These are phyloP conservation scores for Candida incommunis DNA, from an alignment of 805 yeast genomes.

Conservation along the genomic window DNA sequence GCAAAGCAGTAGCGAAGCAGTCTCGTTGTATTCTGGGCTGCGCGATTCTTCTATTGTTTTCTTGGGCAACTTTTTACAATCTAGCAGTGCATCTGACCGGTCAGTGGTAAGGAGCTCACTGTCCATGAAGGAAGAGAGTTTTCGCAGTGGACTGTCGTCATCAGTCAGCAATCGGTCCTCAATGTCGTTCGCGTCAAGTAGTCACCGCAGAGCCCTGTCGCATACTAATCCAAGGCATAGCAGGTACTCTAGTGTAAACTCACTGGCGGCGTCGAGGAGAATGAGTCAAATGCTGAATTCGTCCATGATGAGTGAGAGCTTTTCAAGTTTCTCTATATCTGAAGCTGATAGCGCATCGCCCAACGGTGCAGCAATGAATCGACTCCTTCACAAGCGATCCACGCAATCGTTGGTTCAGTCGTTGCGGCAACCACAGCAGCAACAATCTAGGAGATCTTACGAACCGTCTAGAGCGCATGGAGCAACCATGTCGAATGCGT, in stretches of 20 bases:
- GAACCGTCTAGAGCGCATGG: background rate
- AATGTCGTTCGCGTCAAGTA: background rate
- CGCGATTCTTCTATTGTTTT: constrained; percentile 20
- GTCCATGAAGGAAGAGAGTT: constrained; percentile 6
- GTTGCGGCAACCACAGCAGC: background rate
- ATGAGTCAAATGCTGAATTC: constrained; percentile 1
- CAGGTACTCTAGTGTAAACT: background rate
- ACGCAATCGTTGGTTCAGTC: background rate
- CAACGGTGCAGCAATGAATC: no score
- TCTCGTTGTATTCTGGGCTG: constrained; percentile 16
- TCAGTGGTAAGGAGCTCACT: constrained; percentile 2
- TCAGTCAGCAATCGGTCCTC: constrained; percentile 4
- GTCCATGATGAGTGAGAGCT: background rate
- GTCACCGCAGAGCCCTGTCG: background rate
- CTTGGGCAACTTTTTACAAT: constrained; percentile 15
- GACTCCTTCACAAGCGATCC: background rate
- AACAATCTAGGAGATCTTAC: background rate
- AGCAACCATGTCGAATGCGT: background rate
- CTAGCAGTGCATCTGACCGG: constrained; percentile 2
- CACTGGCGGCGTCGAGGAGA: background rate
- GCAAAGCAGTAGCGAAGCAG: background rate
- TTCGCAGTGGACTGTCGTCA: background rate
- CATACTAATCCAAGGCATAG: background rate
- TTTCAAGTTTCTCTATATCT: no score
- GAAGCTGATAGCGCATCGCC: no score